Evolutionary conservation across 331 rosid species (phyloP).

Genomic region (Quercus phellos): DNA sequence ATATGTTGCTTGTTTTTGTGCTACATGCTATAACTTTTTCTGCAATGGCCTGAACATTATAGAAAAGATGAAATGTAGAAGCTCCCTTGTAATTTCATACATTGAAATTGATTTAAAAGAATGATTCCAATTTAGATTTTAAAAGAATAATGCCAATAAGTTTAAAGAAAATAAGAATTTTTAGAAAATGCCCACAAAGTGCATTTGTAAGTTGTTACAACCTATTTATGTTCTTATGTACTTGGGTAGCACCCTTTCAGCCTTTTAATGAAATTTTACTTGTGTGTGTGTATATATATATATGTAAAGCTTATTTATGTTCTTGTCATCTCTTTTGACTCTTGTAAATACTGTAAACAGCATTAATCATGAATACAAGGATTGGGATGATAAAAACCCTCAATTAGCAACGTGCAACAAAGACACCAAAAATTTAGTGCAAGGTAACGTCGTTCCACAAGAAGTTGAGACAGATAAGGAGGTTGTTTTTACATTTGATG

Average conservation of each 20-base stretch:
- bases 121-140: not conserved
- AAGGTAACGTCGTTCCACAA: constrained; percentile 84
- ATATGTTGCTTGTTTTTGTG: not conserved
- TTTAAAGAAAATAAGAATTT: not conserved
- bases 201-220: constrained; percentile 1
- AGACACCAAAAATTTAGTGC: constrained; percentile 78
- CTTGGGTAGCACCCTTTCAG: too few relatives aligned
- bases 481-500: constrained; percentile 87
- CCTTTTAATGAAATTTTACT: too few relatives aligned
- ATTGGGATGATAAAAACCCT: constrained; percentile 89
- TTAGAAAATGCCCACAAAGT: constrained; percentile 5
- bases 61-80: not conserved
- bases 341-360: constrained; percentile 37
- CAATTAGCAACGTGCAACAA: constrained; percentile 85
- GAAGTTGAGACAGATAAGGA: constrained; percentile 82
- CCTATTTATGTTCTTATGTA: constrained; percentile 6
- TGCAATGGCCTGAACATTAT: not conserved
- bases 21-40: not conserved
- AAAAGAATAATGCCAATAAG: not conserved
- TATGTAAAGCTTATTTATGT: not conserved
- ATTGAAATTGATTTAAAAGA: not conserved
- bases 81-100: not conserved
- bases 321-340: constrained; percentile 14
- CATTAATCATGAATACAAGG: constrained; percentile 90
- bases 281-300: too few relatives aligned